phyloP scores from a whole-genome alignment of 2,329 filamentous ascomycete genomes.

The Botrytis medusae region DNA sequence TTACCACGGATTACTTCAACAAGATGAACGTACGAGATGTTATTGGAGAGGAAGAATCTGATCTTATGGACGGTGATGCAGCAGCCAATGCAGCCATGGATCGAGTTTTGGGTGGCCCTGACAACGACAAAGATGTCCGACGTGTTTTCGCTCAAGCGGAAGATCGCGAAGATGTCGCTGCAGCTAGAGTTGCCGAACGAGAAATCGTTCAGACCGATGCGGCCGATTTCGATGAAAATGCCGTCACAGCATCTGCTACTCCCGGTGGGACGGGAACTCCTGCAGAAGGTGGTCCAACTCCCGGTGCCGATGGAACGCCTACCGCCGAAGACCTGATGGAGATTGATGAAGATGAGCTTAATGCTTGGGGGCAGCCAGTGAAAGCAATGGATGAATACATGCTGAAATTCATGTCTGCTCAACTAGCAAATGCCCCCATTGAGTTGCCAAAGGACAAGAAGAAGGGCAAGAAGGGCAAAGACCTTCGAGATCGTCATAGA shows the following conservation, averaged over 20 bases:
- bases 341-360: conserved; percentile 45
- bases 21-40: conserved; percentile 70
- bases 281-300: conserved; percentile 43
- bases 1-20: conserved; percentile 95
- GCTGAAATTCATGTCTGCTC: conserved; percentile 64
- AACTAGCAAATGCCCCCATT: conserved; percentile 58
- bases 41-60: conserved; percentile 55
- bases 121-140: conserved; percentile 62
- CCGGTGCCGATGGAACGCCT: conserved; percentile 41
- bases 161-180: conserved; percentile 86
- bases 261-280: conserved; percentile 37
- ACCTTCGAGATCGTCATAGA: conserved; percentile 37
- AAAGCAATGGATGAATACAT: conserved; percentile 74
- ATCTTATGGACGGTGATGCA: conserved; percentile 60
- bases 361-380: conserved; percentile 59
- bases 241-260: conserved; percentile 39
- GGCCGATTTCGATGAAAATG: conserved; percentile 75
- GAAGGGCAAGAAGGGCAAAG: conserved; percentile 52
- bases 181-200: conserved; percentile 82
- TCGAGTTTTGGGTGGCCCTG: conserved; percentile 65
- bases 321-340: conserved; percentile 29
- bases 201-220: conserved; percentile 84
- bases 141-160: conserved; percentile 85
- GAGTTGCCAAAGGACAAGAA: conserved; percentile 66
- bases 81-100: conserved; percentile 84